A percentile compares a stretch with the other conserved stretches of the same genome.
Conservation (phyloP, 2,329 filamentous ascomycete genomes). For the Mycogone perniciosa region DNA sequence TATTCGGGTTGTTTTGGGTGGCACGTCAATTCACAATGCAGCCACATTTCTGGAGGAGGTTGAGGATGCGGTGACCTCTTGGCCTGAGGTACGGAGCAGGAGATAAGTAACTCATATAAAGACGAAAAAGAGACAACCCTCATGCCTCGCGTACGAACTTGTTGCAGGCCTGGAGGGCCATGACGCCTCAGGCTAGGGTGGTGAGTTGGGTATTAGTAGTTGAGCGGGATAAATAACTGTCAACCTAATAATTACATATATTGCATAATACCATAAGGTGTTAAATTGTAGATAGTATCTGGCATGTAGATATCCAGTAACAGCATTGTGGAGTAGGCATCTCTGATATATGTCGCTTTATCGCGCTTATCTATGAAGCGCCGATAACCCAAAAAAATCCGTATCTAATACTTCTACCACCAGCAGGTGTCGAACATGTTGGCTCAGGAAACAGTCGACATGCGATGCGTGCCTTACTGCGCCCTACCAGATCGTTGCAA, state of each 20-base stretch:
- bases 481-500: conserved; percentile 16
- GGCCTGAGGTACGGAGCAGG: conserved; percentile 59
- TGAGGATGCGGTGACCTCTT: conserved; percentile 77
- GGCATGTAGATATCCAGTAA: too few species aligned
- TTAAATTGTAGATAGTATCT: too few species aligned
- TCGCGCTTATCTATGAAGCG: too few species aligned
- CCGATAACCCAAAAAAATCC: too few species aligned
- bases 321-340: too few species aligned
- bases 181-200: too few species aligned
- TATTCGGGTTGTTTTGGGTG: conserved; percentile 80
- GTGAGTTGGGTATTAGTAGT: neutral
- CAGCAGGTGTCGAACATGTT: neutral
- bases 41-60: conserved; percentile 85
- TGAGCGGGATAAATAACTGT: too few species aligned
- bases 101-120: conserved; percentile 14
- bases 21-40: conserved; percentile 84
- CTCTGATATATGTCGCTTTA: too few species aligned
- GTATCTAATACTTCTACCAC: too few species aligned
- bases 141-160: neutral
- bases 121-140: neutral
- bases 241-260: too few species aligned
- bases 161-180: neutral
- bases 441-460: conserved; percentile 8
- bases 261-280: too few species aligned
- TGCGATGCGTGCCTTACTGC: conserved; percentile 25